Conservation (phyloP, 2,329 filamentous ascomycete species). For the Stachybotrys chlorohalonatus region DNA sequence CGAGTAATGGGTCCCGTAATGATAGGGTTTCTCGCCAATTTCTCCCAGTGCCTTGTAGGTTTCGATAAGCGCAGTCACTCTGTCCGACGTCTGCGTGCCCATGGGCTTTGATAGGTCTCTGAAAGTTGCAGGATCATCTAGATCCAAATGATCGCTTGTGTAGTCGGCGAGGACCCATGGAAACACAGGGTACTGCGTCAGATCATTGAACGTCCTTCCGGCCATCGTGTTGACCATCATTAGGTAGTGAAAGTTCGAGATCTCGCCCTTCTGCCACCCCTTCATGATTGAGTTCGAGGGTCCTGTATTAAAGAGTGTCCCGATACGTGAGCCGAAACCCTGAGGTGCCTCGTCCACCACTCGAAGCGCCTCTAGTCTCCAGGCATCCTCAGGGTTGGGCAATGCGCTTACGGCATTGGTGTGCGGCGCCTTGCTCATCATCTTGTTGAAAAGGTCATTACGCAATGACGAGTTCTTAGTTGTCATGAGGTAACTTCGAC, state of each 20-base stretch:
- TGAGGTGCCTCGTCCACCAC: conserved; percentile 50
- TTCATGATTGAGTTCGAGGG: conserved; percentile 77
- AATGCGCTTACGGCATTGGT: conserved; percentile 60
- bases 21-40: conserved; percentile 87
- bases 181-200: conserved; percentile 97
- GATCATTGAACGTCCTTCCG: conserved; percentile 91
- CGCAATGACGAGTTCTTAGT: conserved; percentile 64
- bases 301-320: conserved; percentile 80
- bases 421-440: conserved; percentile 72
- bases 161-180: conserved; percentile 97
- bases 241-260: conserved; percentile 97
- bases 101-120: conserved; percentile 92
- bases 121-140: conserved; percentile 76
- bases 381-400: conserved; percentile 76
- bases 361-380: conserved; percentile 81
- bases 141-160: conserved; percentile 82
- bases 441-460: conserved; percentile 71
- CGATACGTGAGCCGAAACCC: conserved; percentile 76
- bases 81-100: conserved; percentile 73
- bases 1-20: conserved; percentile 97
- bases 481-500: conserved; percentile 87
- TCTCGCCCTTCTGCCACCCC: conserved; percentile 86
- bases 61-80: conserved; percentile 72
- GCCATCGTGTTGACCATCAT: conserved; percentile 99
- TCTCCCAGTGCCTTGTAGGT: conserved; percentile 83